phyloP scores from a whole-genome alignment of 2,329 filamentous ascomycete species.

The Penicillium frequentans region DNA sequence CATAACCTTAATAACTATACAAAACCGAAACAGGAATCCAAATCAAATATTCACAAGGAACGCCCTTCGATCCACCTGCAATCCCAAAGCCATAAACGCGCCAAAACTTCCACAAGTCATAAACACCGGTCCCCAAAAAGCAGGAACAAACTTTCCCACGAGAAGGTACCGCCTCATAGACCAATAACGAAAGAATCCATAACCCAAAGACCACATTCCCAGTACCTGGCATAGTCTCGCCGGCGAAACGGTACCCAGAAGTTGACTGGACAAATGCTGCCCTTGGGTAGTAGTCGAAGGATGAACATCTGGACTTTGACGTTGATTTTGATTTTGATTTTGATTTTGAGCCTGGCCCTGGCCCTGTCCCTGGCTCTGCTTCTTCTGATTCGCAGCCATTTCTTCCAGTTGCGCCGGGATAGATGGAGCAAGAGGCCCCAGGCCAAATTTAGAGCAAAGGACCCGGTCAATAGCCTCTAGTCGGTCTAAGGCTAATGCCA shows the following conservation, averaged over 20 bases:
- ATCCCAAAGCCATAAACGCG: slow-evolving; percentile 16
- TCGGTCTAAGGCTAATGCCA: slow-evolving; percentile 31
- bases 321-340: neutral
- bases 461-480: slow-evolving; percentile 29
- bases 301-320: neutral
- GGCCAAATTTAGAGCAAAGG: slow-evolving; percentile 15
- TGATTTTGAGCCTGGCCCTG: neutral
- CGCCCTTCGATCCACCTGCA: slow-evolving; percentile 13
- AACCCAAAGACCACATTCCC: slow-evolving; percentile 30
- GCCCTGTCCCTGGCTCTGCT: neutral
- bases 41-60: neutral
- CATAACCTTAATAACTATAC: neutral
- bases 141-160: slow-evolving; percentile 27
- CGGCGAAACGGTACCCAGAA: slow-evolving; percentile 8
- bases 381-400: neutral
- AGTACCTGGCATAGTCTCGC: slow-evolving; percentile 24
- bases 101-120: slow-evolving; percentile 25
- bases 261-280: neutral
- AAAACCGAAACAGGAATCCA: neutral
- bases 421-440: neutral
- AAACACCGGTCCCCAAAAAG: slow-evolving; percentile 31
- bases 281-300: neutral
- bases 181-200: slow-evolving; percentile 29
- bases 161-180: slow-evolving; percentile 27
- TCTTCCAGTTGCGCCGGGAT: neutral